Conservation (phyloP, 2,329 filamentous ascomycete species). For the Xylaria sp. region DNA sequence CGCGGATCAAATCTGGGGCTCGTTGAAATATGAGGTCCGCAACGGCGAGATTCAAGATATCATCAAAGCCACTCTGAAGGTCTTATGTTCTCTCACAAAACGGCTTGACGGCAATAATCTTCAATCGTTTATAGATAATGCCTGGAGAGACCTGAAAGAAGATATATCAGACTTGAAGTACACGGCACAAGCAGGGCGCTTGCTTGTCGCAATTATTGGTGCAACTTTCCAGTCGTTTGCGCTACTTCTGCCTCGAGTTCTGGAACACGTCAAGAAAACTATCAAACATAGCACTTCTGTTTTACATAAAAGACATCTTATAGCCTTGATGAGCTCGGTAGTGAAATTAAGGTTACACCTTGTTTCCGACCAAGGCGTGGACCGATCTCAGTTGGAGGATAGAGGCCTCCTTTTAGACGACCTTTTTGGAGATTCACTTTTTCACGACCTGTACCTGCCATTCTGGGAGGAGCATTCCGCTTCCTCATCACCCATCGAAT, state of each 20-base stretch:
- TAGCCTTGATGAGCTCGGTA: slow-evolving; percentile 63
- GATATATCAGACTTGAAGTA: slow-evolving; percentile 66
- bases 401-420: slow-evolving; percentile 43
- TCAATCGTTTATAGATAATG: slow-evolving; percentile 58
- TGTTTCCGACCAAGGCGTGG: slow-evolving; percentile 32
- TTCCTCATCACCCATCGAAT: slow-evolving; percentile 37
- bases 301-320: slow-evolving; percentile 62
- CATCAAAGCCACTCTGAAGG: slow-evolving; percentile 66
- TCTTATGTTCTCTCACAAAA: slow-evolving; percentile 62
- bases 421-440: slow-evolving; percentile 48
- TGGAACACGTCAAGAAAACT: slow-evolving; percentile 61
- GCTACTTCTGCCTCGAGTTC: slow-evolving; percentile 58
- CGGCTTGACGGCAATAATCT: slow-evolving; percentile 59
- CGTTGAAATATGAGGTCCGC: slow-evolving; percentile 72
- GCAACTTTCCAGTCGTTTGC: slow-evolving; percentile 62
- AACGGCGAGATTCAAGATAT: slow-evolving; percentile 69
- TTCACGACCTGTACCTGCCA: slow-evolving; percentile 45
- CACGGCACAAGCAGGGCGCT: slow-evolving; percentile 62
- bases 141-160: slow-evolving; percentile 64
- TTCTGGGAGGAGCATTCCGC: slow-evolving; percentile 44
- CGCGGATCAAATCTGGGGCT: slow-evolving; percentile 64
- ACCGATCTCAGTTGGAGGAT: slow-evolving; percentile 11
- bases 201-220: slow-evolving; percentile 63
- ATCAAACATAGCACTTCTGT: slow-evolving; percentile 62
- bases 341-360: slow-evolving; percentile 51